Conservation (phyloP, 2,329 filamentous ascomycete genomes). For the Diaporthe sp. region DNA sequence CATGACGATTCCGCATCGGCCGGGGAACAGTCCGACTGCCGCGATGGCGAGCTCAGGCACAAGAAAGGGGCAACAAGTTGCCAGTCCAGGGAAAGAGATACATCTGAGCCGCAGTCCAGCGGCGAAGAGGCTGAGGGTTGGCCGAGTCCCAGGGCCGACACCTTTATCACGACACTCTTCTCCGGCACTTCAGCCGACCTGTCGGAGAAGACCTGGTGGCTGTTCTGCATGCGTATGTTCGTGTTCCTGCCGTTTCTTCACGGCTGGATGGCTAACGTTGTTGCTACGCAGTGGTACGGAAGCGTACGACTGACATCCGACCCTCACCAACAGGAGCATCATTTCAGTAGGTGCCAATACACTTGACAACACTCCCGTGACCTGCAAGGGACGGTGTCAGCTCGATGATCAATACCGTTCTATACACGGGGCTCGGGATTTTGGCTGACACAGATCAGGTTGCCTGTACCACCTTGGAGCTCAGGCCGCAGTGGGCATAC, state of each 20-base stretch:
- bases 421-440: neutral
- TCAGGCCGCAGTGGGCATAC: neutral
- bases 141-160: neutral
- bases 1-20: slow-evolving; percentile 36
- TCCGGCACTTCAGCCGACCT: slow-evolving; percentile 37
- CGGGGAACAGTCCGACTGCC: slow-evolving; percentile 33
- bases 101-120: neutral
- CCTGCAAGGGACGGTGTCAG: neutral
- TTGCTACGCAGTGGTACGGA: neutral
- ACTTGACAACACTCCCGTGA: neutral
- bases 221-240: slow-evolving; percentile 49
- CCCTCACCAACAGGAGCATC: neutral
- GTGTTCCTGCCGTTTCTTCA: neutral
- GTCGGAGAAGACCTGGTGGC: slow-evolving; percentile 47
- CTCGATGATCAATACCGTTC: neutral
- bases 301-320: neutral
- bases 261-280: neutral
- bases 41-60: neutral
- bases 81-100: neutral
- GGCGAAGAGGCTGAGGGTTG: neutral
- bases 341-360: neutral
- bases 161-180: neutral
- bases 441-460: neutral
- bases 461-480: neutral
- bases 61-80: neutral